These are phyloP conservation scores for Entomophthora muscae DNA, from an alignment of 371 early-diverging fungal genomes.

Conservation along the genomic window DNA sequence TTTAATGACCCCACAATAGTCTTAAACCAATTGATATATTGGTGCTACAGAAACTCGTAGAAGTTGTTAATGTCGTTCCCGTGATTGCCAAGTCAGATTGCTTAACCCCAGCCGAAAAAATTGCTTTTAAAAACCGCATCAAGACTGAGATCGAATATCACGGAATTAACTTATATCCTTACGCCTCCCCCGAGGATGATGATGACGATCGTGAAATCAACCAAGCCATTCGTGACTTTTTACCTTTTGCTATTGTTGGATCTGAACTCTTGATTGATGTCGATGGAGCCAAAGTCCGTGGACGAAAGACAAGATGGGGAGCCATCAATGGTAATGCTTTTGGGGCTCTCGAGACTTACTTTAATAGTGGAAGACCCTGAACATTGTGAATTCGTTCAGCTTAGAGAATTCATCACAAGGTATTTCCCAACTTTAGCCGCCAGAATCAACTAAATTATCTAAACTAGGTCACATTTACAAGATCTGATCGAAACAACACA, in stretches of 20 bases:
- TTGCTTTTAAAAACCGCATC: constrained; percentile 50
- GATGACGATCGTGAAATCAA: constrained; percentile 56
- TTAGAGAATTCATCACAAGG: constrained; percentile 69
- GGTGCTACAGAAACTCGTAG: constrained; percentile 48
- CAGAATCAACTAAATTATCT: not conserved
- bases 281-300: constrained; percentile 59
- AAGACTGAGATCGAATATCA: constrained; percentile 86
- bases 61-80: constrained; percentile 61
- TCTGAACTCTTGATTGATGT: constrained; percentile 57
- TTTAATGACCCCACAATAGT: constrained; percentile 13
- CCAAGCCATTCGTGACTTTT: constrained; percentile 37
- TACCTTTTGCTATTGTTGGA: constrained; percentile 76
- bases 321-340: constrained; percentile 35
- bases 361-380: constrained; percentile 52
- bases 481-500: constrained; percentile 76
- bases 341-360: not conserved
- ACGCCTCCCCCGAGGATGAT: constrained; percentile 61
- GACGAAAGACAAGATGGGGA: constrained; percentile 47
- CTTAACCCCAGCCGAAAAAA: constrained; percentile 59
- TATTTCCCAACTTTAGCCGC: not conserved
- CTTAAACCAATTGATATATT: constrained; percentile 64
- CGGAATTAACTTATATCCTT: constrained; percentile 78
- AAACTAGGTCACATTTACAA: constrained; percentile 48
- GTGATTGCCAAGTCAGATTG: constrained; percentile 77
- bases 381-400: constrained; percentile 71